phyloP scores from a whole-genome alignment of 495 filamentous ascomycete species.

The Aspergillus ellipticus region DNA sequence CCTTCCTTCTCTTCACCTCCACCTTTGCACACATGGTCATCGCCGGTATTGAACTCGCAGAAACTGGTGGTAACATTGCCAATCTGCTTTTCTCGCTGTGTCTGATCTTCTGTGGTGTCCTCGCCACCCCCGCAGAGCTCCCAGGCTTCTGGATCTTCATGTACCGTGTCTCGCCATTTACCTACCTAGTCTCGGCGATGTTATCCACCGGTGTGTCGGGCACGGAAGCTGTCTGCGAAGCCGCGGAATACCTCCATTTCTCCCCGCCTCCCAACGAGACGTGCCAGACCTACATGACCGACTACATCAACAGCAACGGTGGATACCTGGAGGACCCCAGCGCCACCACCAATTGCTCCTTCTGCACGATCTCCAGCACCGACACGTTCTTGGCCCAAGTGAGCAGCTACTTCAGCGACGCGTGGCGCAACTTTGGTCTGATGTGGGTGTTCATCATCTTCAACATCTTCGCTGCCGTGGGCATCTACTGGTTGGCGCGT shows the following conservation, averaged over 20 bases:
- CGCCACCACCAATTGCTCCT: constrained; percentile 53
- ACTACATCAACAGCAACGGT: constrained; percentile 45
- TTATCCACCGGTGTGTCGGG: constrained; percentile 60
- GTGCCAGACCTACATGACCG: constrained; percentile 54
- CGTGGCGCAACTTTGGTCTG: constrained; percentile 71
- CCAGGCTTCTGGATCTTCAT: constrained; percentile 83
- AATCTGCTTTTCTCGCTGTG: constrained; percentile 60
- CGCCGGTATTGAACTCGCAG: constrained; percentile 58
- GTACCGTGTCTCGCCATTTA: constrained; percentile 73
- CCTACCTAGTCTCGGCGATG: constrained; percentile 64
- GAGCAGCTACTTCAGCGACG: constrained; percentile 50
- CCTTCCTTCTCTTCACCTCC: constrained; percentile 56
- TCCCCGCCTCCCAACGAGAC: constrained; percentile 44
- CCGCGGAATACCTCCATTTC: constrained; percentile 55
- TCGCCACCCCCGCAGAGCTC: constrained; percentile 57
- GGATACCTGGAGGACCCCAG: constrained; percentile 54
- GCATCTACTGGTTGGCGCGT: constrained; percentile 74
- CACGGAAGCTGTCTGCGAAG: constrained; percentile 52
- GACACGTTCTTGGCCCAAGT: constrained; percentile 57
- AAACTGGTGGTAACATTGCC: constrained; percentile 59
- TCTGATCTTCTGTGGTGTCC: constrained; percentile 63
- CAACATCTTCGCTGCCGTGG: constrained; percentile 65
- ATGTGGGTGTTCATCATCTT: constrained; percentile 65
- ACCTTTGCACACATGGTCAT: constrained; percentile 67
- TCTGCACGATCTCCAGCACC: constrained; percentile 58